phyloP scores from a whole-genome alignment of 2,329 filamentous ascomycete genomes.

The Trichoderma endophyticum region DNA sequence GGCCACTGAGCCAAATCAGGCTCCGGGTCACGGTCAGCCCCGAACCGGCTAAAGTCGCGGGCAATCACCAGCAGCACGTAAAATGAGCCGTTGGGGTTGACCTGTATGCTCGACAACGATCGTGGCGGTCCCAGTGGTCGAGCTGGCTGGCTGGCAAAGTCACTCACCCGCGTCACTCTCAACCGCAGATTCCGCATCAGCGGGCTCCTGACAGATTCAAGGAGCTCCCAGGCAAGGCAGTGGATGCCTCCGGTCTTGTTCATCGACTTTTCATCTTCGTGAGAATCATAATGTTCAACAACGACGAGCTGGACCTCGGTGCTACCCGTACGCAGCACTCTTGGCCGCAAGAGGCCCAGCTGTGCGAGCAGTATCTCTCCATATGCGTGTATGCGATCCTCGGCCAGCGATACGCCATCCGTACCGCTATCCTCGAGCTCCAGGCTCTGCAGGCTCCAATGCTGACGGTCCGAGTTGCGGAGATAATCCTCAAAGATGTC shows the following conservation, averaged over 20 bases:
- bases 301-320: conserved; percentile 26
- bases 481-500: conserved; percentile 28
- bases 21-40: conserved; percentile 28
- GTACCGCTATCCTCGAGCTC: conserved; percentile 15
- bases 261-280: not conserved
- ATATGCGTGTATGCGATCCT: conserved; percentile 25
- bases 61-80: conserved; percentile 30
- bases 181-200: conserved; percentile 24
- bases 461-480: conserved; percentile 25
- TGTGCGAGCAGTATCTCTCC: conserved; percentile 24
- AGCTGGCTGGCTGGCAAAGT: conserved; percentile 22
- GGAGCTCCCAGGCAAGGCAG: conserved; percentile 31
- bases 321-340: conserved; percentile 17
- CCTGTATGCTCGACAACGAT: conserved; percentile 23
- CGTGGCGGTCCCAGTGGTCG: conserved; percentile 11
- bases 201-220: conserved; percentile 24
- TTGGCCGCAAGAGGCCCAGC: conserved; percentile 19
- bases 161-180: conserved; percentile 27
- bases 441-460: conserved; percentile 23
- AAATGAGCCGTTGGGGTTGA: conserved; percentile 22
- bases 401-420: conserved; percentile 20
- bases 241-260: conserved; percentile 23
- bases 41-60: conserved; percentile 27
- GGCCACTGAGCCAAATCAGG: conserved; percentile 31
- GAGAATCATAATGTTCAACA: conserved; percentile 26